Conservation (phyloP, 1,284 basidiomycete genomes). For the Ceratobasidium sp. region DNA sequence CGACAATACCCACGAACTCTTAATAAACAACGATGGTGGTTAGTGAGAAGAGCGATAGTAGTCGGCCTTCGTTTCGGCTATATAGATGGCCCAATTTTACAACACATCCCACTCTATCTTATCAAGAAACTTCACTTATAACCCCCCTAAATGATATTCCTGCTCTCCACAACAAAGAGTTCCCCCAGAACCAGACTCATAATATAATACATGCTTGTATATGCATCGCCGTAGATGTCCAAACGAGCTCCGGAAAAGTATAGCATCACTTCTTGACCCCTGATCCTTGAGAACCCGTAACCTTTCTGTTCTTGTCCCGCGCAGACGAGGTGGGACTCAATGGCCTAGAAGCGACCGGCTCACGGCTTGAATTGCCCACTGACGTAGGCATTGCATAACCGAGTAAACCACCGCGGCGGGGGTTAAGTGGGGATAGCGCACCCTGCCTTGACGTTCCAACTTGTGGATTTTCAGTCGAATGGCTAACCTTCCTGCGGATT, state of each 20-base stretch:
- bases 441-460: constrained; percentile 23
- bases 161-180: too few species aligned
- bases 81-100: too few species aligned
- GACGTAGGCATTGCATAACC: constrained; percentile 36
- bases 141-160: too few species aligned
- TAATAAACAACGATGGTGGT: background rate
- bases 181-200: background rate
- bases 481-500: constrained; percentile 25
- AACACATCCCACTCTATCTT: too few species aligned
- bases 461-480: constrained; percentile 19
- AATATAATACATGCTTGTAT: constrained; percentile 35
- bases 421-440: constrained; percentile 43
- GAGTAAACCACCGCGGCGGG: constrained; percentile 25
- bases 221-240: background rate
- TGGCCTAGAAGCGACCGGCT: background rate
- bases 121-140: too few species aligned
- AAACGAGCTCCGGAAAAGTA: background rate
- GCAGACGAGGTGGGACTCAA: constrained; percentile 35
- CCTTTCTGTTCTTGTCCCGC: constrained; percentile 28
- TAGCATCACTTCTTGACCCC: constrained; percentile 11
- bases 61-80: too few species aligned
- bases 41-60: background rate
- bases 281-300: background rate
- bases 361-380: constrained; percentile 6
- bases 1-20: too few species aligned